Conservation (phyloP, 345 rosid genomes). For the Populus simonii region DNA sequence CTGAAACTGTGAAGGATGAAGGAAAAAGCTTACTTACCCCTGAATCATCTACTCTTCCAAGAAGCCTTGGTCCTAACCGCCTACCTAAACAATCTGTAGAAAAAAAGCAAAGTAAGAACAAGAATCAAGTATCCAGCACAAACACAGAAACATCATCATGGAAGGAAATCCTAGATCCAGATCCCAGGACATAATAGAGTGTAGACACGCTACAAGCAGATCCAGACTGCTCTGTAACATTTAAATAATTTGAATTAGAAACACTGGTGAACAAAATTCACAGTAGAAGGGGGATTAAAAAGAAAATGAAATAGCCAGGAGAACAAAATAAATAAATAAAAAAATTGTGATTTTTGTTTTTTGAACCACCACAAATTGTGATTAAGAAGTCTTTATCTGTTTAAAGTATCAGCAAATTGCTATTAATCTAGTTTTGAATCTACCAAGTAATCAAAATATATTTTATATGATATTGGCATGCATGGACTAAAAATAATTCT, state of each 20-base stretch:
- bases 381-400: not conserved
- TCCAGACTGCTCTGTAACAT: not conserved
- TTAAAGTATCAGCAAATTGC: not conserved
- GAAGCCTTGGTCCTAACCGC: conserved; percentile 94
- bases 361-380: not conserved
- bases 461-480: not conserved
- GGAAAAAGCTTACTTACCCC: conserved; percentile 51
- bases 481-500: not conserved
- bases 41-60: conserved; percentile 87
- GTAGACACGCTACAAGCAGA: not conserved
- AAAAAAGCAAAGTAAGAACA: conserved; percentile 18
- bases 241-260: not conserved
- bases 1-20: not conserved
- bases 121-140: conserved; percentile 18
- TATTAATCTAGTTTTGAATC: not conserved
- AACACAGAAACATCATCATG: conserved; percentile 6
- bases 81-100: conserved; percentile 95
- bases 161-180: not conserved
- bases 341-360: not conserved
- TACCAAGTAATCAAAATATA: not conserved
- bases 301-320: not conserved
- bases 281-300: not conserved
- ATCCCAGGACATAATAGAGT: not conserved
- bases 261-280: not conserved
- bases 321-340: not conserved